phyloP scores from a whole-genome alignment of 2,329 filamentous ascomycete species.

The Fusarium drepaniforme region DNA sequence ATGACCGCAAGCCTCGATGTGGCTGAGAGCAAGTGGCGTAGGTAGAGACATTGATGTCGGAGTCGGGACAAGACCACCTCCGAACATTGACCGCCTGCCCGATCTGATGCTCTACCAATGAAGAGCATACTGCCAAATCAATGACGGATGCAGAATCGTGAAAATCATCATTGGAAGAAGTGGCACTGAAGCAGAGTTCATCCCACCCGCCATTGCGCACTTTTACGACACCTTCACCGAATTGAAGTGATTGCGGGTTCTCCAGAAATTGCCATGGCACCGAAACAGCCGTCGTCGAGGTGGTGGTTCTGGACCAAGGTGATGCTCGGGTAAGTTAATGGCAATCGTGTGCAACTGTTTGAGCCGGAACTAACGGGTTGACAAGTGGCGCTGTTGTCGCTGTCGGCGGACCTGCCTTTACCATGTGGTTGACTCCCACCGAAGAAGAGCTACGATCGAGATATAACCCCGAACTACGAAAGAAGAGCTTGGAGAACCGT shows the following conservation, averaged over 20 bases:
- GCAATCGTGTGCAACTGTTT: conserved; percentile 23
- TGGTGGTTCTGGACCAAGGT: conserved; percentile 77
- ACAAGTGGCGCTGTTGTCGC: conserved; percentile 76
- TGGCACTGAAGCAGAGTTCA: conserved; percentile 7
- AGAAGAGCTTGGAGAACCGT: conserved; percentile 84
- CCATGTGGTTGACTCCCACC: conserved; percentile 82
- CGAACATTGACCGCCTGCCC: conserved; percentile 42
- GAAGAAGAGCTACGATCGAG: conserved; percentile 93
- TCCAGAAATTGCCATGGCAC: conserved; percentile 42
- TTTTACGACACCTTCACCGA: background rate
- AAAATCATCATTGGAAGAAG: conserved; percentile 45
- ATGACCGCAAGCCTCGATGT: background rate
- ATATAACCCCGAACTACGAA: conserved; percentile 96
- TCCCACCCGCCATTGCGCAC: conserved; percentile 1
- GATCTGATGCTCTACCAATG: conserved; percentile 9
- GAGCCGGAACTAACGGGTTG: conserved; percentile 24
- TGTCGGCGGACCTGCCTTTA: conserved; percentile 87
- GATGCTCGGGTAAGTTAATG: conserved; percentile 70
- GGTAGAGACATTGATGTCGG: background rate
- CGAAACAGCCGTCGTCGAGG: conserved; percentile 61
- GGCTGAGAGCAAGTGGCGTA: conserved; percentile 1
- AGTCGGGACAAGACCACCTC: conserved; percentile 26
- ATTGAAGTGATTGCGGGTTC: background rate
- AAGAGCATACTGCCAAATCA: conserved; percentile 45
- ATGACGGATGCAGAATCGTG: conserved; percentile 46